Base-by-base conservation (phyloP, 768 basidiomycete genomes). In the Pholiota microspora region DNA sequence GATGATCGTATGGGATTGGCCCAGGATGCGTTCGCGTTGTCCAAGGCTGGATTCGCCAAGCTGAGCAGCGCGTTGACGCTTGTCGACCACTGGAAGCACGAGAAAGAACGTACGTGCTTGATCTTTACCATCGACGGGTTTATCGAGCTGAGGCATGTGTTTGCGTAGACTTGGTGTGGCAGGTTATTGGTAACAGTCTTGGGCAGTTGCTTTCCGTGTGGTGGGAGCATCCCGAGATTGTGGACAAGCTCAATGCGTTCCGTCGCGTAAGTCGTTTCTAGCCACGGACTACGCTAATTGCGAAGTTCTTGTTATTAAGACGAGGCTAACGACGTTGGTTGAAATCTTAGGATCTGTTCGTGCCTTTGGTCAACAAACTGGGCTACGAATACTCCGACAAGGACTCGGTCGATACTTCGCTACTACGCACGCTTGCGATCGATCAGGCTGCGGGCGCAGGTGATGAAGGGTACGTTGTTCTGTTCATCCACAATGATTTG, bases 1-100 rank as follows among this genome's bases (percentile, higher is more conserved):
- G 85, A 91, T 53, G 96, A 99, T 66, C 83, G 92, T 21, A 86
- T 98, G 62, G 95, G 95, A 15, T 77, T 99, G 24, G 83, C 96
- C 18, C 81, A 88, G 46, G 97, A 98, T 63, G 78, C 87, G 0
- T 77, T 89, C 64, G 87, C 87, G 0, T 80, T 98, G 27, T 82
- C 92, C 46, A 84, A 86, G 64, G 89, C 93, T 16, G 94, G 94
- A 2, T 81, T 90, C 62, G 75, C 85, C 45, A 78, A 85, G 55
- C 78, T 92, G 29, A 92, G 91, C 62, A 86, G 84, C 57, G 83
- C 87, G 1, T 76, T 99, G 61, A 83, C 81, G 21, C 76, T 98
- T 42, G 75, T 94, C 42, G 75, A 87, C 47, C 77, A 79, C 42
- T 74, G 95, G 60, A 79, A 78, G 59, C 72, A 79, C 42, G 96